phyloP scores from a whole-genome alignment of 1,139 yeast genomes.

The Geotrichum reessii region DNA sequence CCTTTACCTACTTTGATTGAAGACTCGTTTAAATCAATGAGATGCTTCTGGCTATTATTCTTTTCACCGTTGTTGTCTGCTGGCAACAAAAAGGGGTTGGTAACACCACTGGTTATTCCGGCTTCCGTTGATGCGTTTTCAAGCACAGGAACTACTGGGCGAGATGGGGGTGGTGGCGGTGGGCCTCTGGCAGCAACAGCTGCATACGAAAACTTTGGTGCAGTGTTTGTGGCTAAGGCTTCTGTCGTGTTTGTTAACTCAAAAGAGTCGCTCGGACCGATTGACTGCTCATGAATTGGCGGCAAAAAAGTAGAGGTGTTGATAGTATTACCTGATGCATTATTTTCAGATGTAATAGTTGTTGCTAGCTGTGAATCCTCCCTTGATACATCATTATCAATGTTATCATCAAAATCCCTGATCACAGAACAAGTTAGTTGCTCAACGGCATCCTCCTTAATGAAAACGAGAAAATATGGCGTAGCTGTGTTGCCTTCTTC shows the following conservation, averaged over 20 bases:
- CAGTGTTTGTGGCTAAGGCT: not conserved
- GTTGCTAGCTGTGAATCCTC: not conserved
- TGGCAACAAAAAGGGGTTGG: not conserved
- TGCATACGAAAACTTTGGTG: not conserved
- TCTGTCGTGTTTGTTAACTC: not conserved
- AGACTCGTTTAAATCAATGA: not conserved
- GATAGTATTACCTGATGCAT: not conserved
- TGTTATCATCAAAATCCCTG: slow-evolving; percentile 18
- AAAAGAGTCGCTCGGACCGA: not conserved
- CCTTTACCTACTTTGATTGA: too few species aligned
- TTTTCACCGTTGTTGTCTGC: not conserved
- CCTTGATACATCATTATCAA: not conserved
- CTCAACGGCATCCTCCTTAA: slow-evolving; percentile 54
- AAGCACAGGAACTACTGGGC: not conserved
- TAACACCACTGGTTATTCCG: not conserved
- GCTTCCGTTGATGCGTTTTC: not conserved
- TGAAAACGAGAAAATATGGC: slow-evolving; percentile 85
- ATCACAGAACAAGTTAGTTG: slow-evolving; percentile 57
- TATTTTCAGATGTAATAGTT: not conserved
- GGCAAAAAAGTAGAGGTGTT: not conserved
- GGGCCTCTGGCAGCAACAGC: not conserved
- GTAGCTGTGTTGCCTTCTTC: slow-evolving; percentile 74
- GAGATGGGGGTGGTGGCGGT: not conserved
- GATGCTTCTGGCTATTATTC: not conserved
- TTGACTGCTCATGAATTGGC: not conserved